Conservation (phyloP, 352 stramenopile genomes). For the Globisporangium camurandrum region DNA sequence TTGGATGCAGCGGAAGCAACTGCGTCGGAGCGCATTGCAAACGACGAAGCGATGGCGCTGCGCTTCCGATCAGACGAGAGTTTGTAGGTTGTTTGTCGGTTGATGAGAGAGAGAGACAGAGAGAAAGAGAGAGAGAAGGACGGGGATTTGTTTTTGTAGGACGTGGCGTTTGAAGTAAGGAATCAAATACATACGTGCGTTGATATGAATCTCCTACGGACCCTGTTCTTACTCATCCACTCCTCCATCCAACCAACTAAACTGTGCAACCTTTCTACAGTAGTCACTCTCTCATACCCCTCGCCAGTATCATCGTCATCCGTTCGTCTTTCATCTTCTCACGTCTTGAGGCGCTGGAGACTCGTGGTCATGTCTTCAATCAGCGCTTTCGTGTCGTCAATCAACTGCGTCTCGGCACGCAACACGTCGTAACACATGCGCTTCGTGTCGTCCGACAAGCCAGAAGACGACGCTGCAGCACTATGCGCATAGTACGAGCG, state of each 20-base stretch:
- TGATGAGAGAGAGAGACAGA: too few species aligned
- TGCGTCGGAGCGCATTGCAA: conserved; percentile 1
- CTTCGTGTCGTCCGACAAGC: conserved; percentile 65
- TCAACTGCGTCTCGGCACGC: conserved; percentile 70
- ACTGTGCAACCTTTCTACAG: too few species aligned
- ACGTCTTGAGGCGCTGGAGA: conserved; percentile 35
- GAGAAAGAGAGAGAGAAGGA: too few species aligned
- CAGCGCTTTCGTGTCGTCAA: conserved; percentile 67
- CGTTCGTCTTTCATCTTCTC: neutral
- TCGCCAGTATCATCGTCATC: too few species aligned
- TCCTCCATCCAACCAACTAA: too few species aligned
- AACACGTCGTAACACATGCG: conserved; percentile 81
- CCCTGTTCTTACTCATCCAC: neutral
- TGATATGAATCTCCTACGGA: too few species aligned
- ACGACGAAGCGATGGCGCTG: conserved; percentile 25
- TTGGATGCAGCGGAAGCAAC: conserved; percentile 14
- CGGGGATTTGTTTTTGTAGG: too few species aligned
- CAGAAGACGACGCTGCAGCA: conserved; percentile 2
- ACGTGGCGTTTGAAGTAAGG: too few species aligned
- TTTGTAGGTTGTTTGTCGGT: too few species aligned
- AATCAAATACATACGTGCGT: too few species aligned
- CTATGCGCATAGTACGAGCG: conserved; percentile 4
- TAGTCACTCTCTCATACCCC: too few species aligned
- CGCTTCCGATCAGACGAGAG: conserved; percentile 6
- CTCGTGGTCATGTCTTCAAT: conserved; percentile 56